Percentiles rank a stretch among this genome's conserved stretches.
Evolutionary conservation across 495 filamentous ascomycete species (phyloP).

Genomic region (Neurospora hispaniola): DNA sequence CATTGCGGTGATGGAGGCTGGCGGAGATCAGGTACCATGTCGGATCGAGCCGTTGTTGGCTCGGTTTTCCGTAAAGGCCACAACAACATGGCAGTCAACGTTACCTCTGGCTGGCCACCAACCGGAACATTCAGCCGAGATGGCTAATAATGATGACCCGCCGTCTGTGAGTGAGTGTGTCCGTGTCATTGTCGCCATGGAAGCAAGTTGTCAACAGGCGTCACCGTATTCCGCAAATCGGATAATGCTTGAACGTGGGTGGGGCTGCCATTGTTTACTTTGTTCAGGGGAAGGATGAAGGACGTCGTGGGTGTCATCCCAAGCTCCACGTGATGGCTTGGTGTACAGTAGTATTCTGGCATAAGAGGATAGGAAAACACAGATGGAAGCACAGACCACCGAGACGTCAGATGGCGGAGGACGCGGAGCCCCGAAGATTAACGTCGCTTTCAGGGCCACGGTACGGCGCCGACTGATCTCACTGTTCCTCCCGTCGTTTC

Average conservation of each 20-base stretch:
- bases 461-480: neutral
- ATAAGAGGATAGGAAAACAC: neutral
- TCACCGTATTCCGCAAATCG: neutral
- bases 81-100: slow-evolving; percentile 2
- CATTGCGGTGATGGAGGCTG: neutral
- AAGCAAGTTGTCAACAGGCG: neutral
- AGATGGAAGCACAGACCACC: neutral
- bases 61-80: no score
- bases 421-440: neutral
- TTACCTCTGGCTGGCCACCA: slow-evolving; percentile 6
- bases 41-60: neutral
- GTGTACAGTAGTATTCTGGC: neutral
- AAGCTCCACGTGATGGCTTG: neutral
- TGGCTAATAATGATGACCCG: slow-evolving; percentile 22
- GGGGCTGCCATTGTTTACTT: neutral
- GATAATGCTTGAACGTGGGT: neutral
- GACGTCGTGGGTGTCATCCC: neutral
- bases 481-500: neutral
- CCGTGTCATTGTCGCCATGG: neutral
- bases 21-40: neutral
- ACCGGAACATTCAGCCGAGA: slow-evolving; percentile 18
- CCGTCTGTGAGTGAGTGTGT: neutral
- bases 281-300: neutral
- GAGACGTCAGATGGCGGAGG: neutral
- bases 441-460: neutral